phyloP scores from a whole-genome alignment of 2,329 filamentous ascomycete species.

The Venturia aucupariae region DNA sequence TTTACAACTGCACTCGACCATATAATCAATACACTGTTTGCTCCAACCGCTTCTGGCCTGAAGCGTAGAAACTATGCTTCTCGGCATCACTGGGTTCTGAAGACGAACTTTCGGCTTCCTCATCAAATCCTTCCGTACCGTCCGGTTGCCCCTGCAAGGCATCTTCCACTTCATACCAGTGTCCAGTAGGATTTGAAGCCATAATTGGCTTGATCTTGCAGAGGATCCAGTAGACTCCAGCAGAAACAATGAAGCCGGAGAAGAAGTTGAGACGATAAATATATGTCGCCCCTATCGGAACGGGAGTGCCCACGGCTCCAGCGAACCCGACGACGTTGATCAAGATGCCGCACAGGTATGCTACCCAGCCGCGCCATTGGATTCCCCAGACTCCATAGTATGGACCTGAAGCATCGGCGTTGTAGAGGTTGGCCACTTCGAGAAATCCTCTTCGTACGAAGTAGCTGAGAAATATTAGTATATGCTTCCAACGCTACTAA shows the following conservation, averaged over 20 bases:
- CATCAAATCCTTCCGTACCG: background rate
- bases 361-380: conserved; percentile 74
- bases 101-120: background rate
- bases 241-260: conserved; percentile 65
- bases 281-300: conserved; percentile 72
- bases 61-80: background rate
- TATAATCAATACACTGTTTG: background rate
- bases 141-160: conserved; percentile 23
- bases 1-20: background rate
- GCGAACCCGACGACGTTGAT: conserved; percentile 91
- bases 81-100: background rate
- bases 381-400: conserved; percentile 70
- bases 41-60: background rate
- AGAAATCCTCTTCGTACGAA: conserved; percentile 73
- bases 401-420: conserved; percentile 52
- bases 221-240: conserved; percentile 57
- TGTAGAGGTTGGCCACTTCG: conserved; percentile 70
- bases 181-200: conserved; percentile 46
- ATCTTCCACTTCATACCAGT: conserved; percentile 70
- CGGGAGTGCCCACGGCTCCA: conserved; percentile 61
- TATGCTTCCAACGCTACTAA: background rate
- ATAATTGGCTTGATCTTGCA: conserved; percentile 63
- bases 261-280: conserved; percentile 93
- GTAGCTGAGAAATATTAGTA: conserved; percentile 29
- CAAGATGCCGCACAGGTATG: conserved; percentile 74